Evolutionary conservation across 1,139 yeast species (phyloP).

Genomic region (Yamadazyma jaroonii): DNA sequence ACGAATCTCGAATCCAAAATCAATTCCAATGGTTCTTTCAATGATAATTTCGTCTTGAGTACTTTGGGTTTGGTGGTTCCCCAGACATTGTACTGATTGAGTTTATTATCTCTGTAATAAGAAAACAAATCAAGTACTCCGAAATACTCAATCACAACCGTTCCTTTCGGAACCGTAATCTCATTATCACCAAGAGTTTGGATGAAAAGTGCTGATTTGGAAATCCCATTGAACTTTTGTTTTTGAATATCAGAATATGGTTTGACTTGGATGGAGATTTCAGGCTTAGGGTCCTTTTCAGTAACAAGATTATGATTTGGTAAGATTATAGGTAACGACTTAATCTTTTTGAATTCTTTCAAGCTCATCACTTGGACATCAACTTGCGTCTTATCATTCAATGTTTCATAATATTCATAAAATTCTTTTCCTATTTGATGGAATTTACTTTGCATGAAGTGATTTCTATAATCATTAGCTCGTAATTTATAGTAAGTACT

Average conservation of each 20-base stretch:
- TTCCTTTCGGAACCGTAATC: constrained; percentile 42
- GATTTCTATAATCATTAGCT: constrained; percentile 48
- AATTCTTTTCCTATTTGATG: constrained; percentile 22
- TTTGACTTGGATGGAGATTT: constrained; percentile 35
- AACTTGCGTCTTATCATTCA: constrained; percentile 7
- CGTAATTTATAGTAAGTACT: constrained; percentile 48
- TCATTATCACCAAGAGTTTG: constrained; percentile 11
- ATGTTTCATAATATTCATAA: constrained; percentile 9
- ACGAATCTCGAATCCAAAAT: constrained; percentile 75
- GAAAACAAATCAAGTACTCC: constrained; percentile 72
- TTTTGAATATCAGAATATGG: constrained; percentile 54
- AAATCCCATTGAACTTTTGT: constrained; percentile 69
- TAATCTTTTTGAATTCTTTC: constrained; percentile 27
- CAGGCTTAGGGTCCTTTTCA: constrained; percentile 12
- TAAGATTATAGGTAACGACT: constrained; percentile 27
- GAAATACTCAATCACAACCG: constrained; percentile 59
- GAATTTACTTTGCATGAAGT: constrained; percentile 26
- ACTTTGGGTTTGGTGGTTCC: constrained; percentile 87
- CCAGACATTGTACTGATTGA: constrained; percentile 77
- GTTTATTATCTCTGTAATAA: constrained; percentile 59
- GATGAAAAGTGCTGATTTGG: constrained; percentile 64
- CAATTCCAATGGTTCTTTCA: constrained; percentile 38
- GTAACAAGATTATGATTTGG: constrained; percentile 35
- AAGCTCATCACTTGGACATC: constrained; percentile 24
- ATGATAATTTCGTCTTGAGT: constrained; percentile 42